A percentile compares a stretch with the other conserved stretches of the same genome.
These are phyloP conservation scores for Phaffia rhodozyma DNA, from an alignment of 1,284 basidiomycete species.

Conservation along the genomic window DNA sequence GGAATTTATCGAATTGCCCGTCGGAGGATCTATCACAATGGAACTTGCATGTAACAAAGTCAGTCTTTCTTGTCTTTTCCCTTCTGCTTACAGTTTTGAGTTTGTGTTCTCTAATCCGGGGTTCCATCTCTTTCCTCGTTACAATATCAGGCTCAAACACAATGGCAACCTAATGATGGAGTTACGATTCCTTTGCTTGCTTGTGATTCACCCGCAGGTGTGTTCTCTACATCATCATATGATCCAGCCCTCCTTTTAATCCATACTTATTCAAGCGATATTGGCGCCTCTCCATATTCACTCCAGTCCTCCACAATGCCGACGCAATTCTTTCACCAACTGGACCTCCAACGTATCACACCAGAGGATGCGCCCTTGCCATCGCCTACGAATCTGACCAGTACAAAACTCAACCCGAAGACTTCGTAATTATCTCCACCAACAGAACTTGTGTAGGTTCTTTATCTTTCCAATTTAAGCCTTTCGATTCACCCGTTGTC, in stretches of 20 bases:
- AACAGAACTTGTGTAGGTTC: conserved; percentile 3
- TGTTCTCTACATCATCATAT: no score
- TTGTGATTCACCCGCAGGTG: no score
- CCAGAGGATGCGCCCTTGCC: not conserved
- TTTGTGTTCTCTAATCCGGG: not conserved
- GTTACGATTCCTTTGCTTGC: not conserved
- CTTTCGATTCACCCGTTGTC: no score
- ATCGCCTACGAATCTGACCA: conserved; percentile 1
- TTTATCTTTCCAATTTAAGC: no score
- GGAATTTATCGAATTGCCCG: not conserved
- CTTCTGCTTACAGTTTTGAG: not conserved
- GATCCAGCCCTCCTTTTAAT: no score
- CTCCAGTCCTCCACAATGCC: not conserved
- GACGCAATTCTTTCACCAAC: not conserved
- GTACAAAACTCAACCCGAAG: not conserved
- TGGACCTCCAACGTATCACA: not conserved
- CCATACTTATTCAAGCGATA: not conserved
- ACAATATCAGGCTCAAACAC: not conserved
- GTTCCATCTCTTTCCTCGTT: not conserved
- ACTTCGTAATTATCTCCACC: conserved; percentile 1
- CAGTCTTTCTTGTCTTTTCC: not conserved
- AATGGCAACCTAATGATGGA: not conserved
- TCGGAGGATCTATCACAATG: not conserved
- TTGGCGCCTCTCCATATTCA: not conserved
- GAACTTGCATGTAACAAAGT: conserved; percentile 4